Evolutionary conservation across 495 filamentous ascomycete genomes (phyloP), one percentile per base, ranked within the genome.

Genomic region (Xylaria sp.): DNA sequence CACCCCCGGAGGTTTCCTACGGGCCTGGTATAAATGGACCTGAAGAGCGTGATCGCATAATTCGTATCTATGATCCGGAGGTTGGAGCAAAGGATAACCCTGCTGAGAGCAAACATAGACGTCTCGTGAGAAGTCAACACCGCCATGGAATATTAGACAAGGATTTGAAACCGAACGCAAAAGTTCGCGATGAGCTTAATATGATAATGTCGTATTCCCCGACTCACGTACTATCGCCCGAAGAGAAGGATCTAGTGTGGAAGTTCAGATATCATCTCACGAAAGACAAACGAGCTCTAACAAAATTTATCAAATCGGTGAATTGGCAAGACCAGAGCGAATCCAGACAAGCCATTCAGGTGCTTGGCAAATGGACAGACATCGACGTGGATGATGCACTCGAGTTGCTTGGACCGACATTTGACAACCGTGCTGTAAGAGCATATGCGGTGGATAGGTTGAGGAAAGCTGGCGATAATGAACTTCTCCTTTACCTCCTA

Each of bases 351-450:
- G 95, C 95, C 9, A 92, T 95, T 11, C 93, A 94, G 67, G 89
- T 99, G 7, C 85, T 99, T 15, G 88, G 93, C 0, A 95, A 94
- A 78, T 99, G 96, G 96, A 97, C 93, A 0, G 95, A 97, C 62
- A 96, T 98, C 69, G 97, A 98, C 75, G 93, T 98, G 21, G 97
- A 98, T 76, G 96, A 98, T 82, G 96, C 97, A 33, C 84, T 99
- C 71, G 96, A 98, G 79, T 88, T 99, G 40, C 88, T 99, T 0
- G 97, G 96, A 0, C 95, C 95, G 11, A 93, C 90, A 0, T 96
- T 98, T 71, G 92, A 97, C 76, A 97, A 97, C 73, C 85, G 90
- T 14, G 90, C 90, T 0, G 95, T 98, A 19, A 88, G 96, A 73
- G 90, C 93, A 5, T 99, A 97, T 82, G 97, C 96, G 5, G 96